Evolutionary conservation across 2,329 filamentous ascomycete species (phyloP).

Genomic region (Ascochyta fabae): DNA sequence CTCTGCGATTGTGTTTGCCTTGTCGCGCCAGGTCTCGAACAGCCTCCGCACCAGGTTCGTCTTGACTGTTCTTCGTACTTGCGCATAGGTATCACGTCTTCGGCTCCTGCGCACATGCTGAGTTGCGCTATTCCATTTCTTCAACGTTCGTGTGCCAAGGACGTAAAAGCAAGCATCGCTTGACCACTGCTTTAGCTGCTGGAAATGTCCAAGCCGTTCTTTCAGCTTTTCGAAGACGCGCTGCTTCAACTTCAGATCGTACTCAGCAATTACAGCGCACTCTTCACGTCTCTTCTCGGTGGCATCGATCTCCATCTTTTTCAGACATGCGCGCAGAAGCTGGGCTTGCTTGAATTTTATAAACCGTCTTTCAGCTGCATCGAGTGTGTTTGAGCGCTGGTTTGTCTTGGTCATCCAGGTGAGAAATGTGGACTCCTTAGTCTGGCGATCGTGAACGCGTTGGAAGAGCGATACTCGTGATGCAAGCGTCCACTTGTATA

Average conservation of each 20-base stretch:
- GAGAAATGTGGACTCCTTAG: conserved; percentile 36
- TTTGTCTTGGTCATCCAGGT: conserved; percentile 40
- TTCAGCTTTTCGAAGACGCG: conserved; percentile 46
- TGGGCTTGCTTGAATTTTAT: conserved; percentile 40
- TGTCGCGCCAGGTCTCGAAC: conserved; percentile 49
- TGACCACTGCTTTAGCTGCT: conserved; percentile 60
- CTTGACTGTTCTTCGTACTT: conserved; percentile 61
- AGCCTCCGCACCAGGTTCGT: conserved; percentile 56
- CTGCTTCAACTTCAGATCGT: conserved; percentile 50
- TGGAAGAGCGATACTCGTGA: conserved; percentile 51
- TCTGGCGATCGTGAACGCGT: conserved; percentile 44
- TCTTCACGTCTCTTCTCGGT: conserved; percentile 37
- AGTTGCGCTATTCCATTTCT: conserved; percentile 59
- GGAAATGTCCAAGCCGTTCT: conserved; percentile 50
- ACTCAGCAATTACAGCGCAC: conserved; percentile 50
- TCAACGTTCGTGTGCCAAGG: conserved; percentile 57
- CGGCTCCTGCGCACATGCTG: conserved; percentile 59
- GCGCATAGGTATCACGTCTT: conserved; percentile 62
- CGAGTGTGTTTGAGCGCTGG: conserved; percentile 35
- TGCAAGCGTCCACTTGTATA: conserved; percentile 68
- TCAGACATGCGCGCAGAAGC: conserved; percentile 34
- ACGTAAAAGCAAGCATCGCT: conserved; percentile 64
- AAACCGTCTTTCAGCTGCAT: conserved; percentile 41
- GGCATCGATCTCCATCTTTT: conserved; percentile 36
- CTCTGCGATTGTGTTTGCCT: conserved; percentile 20